Base-by-base conservation (phyloP, 2,329 filamentous ascomycete species). In the Cladosporium sphaerospermum region DNA sequence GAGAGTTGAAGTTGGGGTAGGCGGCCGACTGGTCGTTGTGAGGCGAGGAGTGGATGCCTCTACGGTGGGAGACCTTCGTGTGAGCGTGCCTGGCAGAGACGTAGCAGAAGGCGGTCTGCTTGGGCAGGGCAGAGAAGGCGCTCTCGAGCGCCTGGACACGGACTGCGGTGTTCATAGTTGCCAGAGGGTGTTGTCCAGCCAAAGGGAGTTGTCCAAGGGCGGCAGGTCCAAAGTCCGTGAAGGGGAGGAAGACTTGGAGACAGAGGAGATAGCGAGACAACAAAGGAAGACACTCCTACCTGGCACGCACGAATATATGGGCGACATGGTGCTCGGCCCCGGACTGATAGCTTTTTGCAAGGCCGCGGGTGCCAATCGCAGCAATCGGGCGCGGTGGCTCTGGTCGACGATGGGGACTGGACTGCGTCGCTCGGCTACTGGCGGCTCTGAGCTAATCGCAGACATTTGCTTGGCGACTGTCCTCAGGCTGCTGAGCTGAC, bases 321-420 rank as follows among this genome's bases (percentile, higher is more conserved):
- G 33, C 48, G 48, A 31, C 40, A 44, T 44, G 44, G 32, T 33
- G 48, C 48, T 51, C 48, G 48, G 48, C 48, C 28, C 28, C 40
- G 16, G 36, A 40, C 18, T 37, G 37, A 44, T 37, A 14, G 48
- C 40, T 34, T 43, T 49, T 51, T 37, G 40, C 48, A 51, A 51
- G 32, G 48, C 48, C 48, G 48, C 48, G 7, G 40, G 31, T 51
- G 48, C 48, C 44, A 43, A 51, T 51, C 48, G 40, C 48, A 51
- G 48, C 48, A 51, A 51, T 51, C 48, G 48, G 40, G 11, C 16
- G 13, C 41, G 23, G 23, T 28, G 23, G 5, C 23, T 28, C 23
- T 28, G 23, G 39, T 39, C 39, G 47, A 41, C 42, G 39, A 14
- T 39, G 28, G 19, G 37, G 23, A 42, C 39, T 42, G 28, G 47